A percentile compares a stretch with the other conserved stretches of the same genome.
Evolutionary conservation across 768 basidiomycete genomes (phyloP).

Genomic region (Leccinum arenicola): DNA sequence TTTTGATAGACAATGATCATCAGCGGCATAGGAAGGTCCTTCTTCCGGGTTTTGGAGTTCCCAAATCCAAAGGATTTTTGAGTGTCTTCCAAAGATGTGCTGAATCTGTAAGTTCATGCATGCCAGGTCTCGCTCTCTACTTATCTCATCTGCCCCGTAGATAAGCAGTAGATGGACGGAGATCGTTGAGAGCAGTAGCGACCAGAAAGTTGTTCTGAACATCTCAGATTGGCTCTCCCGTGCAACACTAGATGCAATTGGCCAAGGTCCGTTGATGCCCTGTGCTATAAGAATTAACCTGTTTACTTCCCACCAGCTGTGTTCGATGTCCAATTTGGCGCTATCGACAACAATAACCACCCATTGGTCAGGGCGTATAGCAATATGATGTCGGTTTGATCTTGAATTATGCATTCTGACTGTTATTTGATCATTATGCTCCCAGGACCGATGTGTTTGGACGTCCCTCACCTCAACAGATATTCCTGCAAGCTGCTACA

Average conservation of each 20-base stretch:
- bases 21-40: constrained; percentile 53
- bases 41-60: constrained; percentile 52
- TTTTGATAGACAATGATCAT: constrained; percentile 37
- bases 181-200: not conserved
- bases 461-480: constrained; percentile 10
- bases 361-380: constrained; percentile 10
- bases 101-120: constrained; percentile 18
- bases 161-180: not conserved
- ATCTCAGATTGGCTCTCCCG: not conserved
- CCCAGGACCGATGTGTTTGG: constrained; percentile 17
- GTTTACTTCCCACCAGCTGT: not conserved
- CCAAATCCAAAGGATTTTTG: constrained; percentile 49
- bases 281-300: not conserved
- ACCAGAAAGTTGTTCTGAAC: not conserved
- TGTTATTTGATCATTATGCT: constrained; percentile 5
- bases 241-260: constrained; percentile 34
- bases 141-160: not conserved
- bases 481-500: constrained; percentile 15
- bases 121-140: not conserved
- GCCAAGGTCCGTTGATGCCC: constrained; percentile 34
- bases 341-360: constrained; percentile 8
- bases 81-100: constrained; percentile 43
- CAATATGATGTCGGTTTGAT: constrained; percentile 12
- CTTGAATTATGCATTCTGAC: constrained; percentile 2
- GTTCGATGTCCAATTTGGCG: constrained; percentile 48